A percentile compares a stretch with the other conserved stretches of the same genome.
Conservation (phyloP, 208 protist genomes). For the Leishmania guyanensis region DNA sequence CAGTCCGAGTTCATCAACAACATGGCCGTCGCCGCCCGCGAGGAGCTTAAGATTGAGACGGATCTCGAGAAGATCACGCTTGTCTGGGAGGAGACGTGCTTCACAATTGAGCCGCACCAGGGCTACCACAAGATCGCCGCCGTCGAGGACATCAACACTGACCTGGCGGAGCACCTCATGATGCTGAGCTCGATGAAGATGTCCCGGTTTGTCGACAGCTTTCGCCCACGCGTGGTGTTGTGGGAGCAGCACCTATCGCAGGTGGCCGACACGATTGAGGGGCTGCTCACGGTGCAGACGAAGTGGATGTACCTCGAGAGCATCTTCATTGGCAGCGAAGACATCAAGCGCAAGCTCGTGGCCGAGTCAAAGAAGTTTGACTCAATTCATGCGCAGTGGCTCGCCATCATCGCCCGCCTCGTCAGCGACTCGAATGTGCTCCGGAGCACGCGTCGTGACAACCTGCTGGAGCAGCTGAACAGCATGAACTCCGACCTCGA, state of each 20-base stretch:
- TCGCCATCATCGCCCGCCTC: conserved; percentile 86
- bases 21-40: conserved; percentile 91
- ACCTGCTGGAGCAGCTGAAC: conserved; percentile 93
- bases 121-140: conserved; percentile 91
- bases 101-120: conserved; percentile 90
- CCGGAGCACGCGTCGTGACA: conserved; percentile 87
- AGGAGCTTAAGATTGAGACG: conserved; percentile 96
- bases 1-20: conserved; percentile 94
- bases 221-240: conserved; percentile 93
- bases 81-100: conserved; percentile 89
- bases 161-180: conserved; percentile 94
- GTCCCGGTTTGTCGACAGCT: conserved; percentile 95
- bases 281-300: conserved; percentile 92
- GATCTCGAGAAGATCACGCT: conserved; percentile 90
- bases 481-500: conserved; percentile 95
- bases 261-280: conserved; percentile 95
- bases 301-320: conserved; percentile 98
- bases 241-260: conserved; percentile 96
- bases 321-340: conserved; percentile 96
- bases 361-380: conserved; percentile 96
- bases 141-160: conserved; percentile 94
- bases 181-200: conserved; percentile 96
- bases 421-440: conserved; percentile 91
- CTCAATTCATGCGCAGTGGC: conserved; percentile 95
- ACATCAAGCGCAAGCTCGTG: conserved; percentile 98